These are phyloP conservation scores for Pueraria montana DNA, from an alignment of 306 rosid genomes.

Conservation along the genomic window DNA sequence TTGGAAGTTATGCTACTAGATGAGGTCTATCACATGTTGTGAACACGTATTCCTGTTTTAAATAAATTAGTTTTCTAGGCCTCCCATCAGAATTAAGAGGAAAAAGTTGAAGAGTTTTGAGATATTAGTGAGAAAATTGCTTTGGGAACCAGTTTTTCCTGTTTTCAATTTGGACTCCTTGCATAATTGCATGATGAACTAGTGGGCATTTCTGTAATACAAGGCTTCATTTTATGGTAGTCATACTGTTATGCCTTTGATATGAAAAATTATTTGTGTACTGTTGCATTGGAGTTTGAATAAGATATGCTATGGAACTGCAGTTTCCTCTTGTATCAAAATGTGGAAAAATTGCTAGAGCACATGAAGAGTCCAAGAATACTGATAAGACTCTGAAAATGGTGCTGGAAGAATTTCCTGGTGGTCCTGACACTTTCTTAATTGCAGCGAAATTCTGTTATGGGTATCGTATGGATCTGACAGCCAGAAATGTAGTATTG, in stretches of 20 bases:
- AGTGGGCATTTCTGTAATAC: background rate
- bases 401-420: constrained; percentile 82
- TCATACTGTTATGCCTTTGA: constrained; percentile 36
- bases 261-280: constrained; percentile 37
- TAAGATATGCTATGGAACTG: constrained; percentile 50
- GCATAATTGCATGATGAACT: background rate
- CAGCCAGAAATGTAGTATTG: constrained; percentile 74
- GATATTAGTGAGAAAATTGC: constrained; percentile 11
- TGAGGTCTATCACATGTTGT: background rate
- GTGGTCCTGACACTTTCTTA: constrained; percentile 85
- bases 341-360: constrained; percentile 77
- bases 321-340: constrained; percentile 96
- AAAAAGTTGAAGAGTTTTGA: background rate
- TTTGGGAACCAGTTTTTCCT: background rate
- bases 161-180: background rate
- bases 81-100: background rate
- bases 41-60: constrained; percentile 14
- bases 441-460: constrained; percentile 81
- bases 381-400: constrained; percentile 48
- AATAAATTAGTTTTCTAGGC: constrained; percentile 13
- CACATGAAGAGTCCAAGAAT: constrained; percentile 65
- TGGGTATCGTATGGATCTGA: constrained; percentile 71
- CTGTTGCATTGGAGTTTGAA: constrained; percentile 43
- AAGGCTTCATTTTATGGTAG: constrained; percentile 32
- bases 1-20: constrained; percentile 17